Conservation (phyloP, 73 alveolate species). For the Tetrahymena borealis region DNA sequence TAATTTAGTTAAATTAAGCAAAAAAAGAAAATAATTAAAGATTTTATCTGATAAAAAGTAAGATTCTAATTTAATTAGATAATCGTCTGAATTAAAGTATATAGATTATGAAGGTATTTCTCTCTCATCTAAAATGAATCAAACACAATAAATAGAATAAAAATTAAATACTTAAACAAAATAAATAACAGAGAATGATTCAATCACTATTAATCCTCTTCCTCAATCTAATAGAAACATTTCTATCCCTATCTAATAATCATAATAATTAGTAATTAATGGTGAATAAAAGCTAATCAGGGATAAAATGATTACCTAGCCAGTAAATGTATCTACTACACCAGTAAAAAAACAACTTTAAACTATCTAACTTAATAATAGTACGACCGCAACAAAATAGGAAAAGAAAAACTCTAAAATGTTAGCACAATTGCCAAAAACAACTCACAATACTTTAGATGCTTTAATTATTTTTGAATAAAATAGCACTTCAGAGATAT, state of each 20-base stretch:
- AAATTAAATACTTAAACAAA: not conserved
- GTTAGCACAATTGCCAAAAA: not conserved
- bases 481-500: not conserved
- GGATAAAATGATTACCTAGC: not conserved
- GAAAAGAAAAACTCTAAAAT: not conserved
- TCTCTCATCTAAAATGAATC: not conserved
- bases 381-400: not conserved
- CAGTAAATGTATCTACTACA: not conserved
- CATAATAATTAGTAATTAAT: not conserved
- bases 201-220: too few species aligned
- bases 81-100: not conserved
- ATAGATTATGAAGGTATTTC: not conserved
- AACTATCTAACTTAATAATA: not conserved
- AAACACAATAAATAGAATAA: not conserved
- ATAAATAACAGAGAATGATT: too few species aligned
- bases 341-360: not conserved
- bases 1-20: not conserved
- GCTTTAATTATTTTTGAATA: not conserved
- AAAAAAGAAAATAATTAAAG: not conserved
- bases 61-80: not conserved
- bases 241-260: not conserved
- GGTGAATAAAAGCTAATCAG: not conserved
- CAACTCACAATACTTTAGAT: not conserved
- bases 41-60: not conserved
- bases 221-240: not conserved